A percentile compares a stretch with the other conserved stretches of the same genome.
Conservation (phyloP, 1,284 basidiomycete species). For the Moniliophthora roreri region DNA sequence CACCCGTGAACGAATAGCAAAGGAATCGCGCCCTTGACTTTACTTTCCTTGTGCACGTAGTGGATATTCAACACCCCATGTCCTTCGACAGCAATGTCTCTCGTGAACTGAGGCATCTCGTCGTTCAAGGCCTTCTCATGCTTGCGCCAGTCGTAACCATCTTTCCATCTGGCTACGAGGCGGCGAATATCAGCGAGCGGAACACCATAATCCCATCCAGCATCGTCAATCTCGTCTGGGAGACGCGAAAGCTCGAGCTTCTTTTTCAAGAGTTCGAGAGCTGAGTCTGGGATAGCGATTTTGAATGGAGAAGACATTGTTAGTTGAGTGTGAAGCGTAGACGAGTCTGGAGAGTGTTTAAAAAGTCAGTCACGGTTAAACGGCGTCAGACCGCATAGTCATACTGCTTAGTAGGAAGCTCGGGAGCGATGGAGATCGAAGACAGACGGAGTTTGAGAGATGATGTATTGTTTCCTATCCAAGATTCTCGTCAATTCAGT, state of each 20-base stretch:
- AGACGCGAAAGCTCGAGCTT: slow-evolving; percentile 42
- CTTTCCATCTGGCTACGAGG: slow-evolving; percentile 42
- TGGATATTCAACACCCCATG: slow-evolving; percentile 45
- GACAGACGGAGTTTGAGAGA: too few species aligned
- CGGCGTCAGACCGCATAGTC: too few species aligned
- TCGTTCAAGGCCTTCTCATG: slow-evolving; percentile 44
- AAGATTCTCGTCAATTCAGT: too few species aligned
- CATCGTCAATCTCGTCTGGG: slow-evolving; percentile 50
- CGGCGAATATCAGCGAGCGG: slow-evolving; percentile 45
- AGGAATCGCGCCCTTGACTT: too few species aligned
- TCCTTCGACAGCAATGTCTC: slow-evolving; percentile 42
- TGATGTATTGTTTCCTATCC: too few species aligned
- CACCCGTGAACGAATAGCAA: slow-evolving; percentile 56
- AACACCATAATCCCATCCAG: slow-evolving; percentile 42
- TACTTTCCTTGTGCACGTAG: slow-evolving; percentile 51
- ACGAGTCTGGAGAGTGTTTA: neutral
- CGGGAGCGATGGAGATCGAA: too few species aligned
- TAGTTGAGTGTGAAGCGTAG: slow-evolving; percentile 6
- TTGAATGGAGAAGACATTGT: slow-evolving; percentile 35
- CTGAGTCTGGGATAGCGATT: slow-evolving; percentile 39
- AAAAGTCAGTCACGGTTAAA: neutral
- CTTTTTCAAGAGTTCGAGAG: slow-evolving; percentile 33
- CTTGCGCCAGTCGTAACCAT: slow-evolving; percentile 47
- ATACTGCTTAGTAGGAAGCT: too few species aligned
- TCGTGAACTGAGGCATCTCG: slow-evolving; percentile 48